Evolutionary conservation across 2,329 filamentous ascomycete genomes (phyloP), one percentile per base, ranked within the genome.

Genomic region (Aspergillus eucalypticola): DNA sequence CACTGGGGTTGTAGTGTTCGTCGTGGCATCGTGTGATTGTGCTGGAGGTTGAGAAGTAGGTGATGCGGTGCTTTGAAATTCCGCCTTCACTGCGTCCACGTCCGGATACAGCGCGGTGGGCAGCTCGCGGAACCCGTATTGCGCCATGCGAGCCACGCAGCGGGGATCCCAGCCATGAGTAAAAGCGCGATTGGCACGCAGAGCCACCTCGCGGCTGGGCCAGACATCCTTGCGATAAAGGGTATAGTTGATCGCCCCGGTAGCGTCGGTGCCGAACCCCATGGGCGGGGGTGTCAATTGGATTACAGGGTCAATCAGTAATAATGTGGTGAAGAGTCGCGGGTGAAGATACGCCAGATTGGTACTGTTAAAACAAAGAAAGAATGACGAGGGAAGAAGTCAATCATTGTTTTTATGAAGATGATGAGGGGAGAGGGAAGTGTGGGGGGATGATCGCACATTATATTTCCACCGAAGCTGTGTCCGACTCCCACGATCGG

Each of bases 401-500:
- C 27, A 27, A 21, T 48, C 42, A 19, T 29, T 29, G 42, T 48
- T 19, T 13, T 19, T 48, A 19, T 11, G 17, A 15, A 11, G 2
- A 19, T 4, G 23, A 25, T 25, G 23, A 25, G 23, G 23, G 7
- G 23, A 4, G 23, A 4, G 23, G 23, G 3, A 25, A 25, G 23
- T 25, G 23, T 25, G 23, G 23, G 23, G 23, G 23, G 23, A 25
- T 25, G 42, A 15, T 48, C 46, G 11, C 3, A 51, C 48, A 51
- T 51, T 25, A 51, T 51, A 32, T 27, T 51, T 10, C 48, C 64
- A 19, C 64, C 65, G 15, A 66, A 53, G 59, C 65, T 67, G 27
- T 67, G 62, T 5, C 65, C 64, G 11, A 67, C 29, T 11, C 65
- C 65, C 7, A 67, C 52, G 17, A 67, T 4, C 11, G 48, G 48